These are phyloP conservation scores for Chytriomyces confervae DNA, from an alignment of 192 early-diverging fungal species.

Conservation along the genomic window DNA sequence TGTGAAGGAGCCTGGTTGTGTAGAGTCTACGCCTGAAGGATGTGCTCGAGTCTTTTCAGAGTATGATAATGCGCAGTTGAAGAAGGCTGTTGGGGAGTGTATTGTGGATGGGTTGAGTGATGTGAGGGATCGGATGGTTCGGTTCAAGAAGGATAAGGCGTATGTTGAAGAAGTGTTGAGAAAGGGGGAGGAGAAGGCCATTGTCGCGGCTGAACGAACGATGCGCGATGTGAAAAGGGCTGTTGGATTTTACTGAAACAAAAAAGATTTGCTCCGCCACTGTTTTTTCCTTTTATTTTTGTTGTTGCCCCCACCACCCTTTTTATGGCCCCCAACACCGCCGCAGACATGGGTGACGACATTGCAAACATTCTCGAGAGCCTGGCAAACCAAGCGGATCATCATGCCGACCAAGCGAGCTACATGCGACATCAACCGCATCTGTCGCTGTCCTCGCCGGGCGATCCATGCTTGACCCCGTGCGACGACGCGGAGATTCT, in stretches of 20 bases:
- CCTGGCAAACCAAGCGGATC: no score
- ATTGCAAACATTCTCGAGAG: no score
- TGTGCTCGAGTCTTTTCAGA: constrained; percentile 56
- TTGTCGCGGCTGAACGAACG: constrained; percentile 62
- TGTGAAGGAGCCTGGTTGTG: constrained; percentile 30
- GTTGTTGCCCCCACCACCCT: no score
- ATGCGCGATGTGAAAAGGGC: constrained; percentile 60
- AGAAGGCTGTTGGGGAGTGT: constrained; percentile 73
- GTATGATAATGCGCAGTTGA: constrained; percentile 68
- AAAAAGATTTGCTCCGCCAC: background rate
- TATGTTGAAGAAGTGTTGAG: constrained; percentile 71
- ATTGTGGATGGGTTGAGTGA: constrained; percentile 66
- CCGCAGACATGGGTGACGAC: no score
- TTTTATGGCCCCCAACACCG: no score
- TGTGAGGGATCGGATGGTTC: constrained; percentile 67
- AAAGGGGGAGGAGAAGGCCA: constrained; percentile 70
- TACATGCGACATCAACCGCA: no score
- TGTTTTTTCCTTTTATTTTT: no score
- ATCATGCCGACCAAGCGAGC: no score
- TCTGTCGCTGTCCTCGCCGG: no score
- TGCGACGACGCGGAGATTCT: no score
- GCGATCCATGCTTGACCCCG: no score
- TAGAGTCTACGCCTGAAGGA: constrained; percentile 48
- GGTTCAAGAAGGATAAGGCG: constrained; percentile 61
- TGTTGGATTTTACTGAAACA: constrained; percentile 55